Base-by-base conservation (phyloP, 129 eudicot species). In the Pittosporum tobira region DNA sequence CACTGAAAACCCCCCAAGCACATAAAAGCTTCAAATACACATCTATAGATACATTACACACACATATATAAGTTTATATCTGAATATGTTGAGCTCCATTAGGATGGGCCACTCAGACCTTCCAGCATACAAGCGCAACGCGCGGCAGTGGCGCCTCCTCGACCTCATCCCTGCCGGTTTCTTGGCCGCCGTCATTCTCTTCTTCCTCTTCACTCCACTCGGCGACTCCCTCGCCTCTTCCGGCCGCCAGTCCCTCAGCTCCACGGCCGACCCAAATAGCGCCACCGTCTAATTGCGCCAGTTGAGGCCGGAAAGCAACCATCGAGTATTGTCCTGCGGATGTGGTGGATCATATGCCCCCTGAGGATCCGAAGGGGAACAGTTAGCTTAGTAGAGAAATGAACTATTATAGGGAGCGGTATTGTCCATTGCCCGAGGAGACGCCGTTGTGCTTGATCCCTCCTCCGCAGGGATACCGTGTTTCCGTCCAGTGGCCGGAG, bases 201-300 rank as follows among this genome's bases (percentile, higher is more conserved):
- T 90, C 79, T 90, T 90, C 79, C 53, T 90, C 22, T 86, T 86
- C 72, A 82, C 98, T 0, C 94, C 94, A 2, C 71, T 90, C 28
- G 98, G 98, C 3, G 98, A 90, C 57, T 73, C 89, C 0, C 66
- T 90, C 29, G 98, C 98, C 25, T 90, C 95, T 21, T 90, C 98
- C 5, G 98, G 98, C 8, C 73, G 83, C 59, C 85, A 78, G 57
- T 57, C 98, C 5, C 62, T 83, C 59, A 81, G 79, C 2, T 74
- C 95, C 11, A 36, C 74, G 21, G 62, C 74, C 25, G 93, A 90
- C 76, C 98, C 98, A 24, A 73, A 63, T 95, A 83, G 31, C 82
- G 95, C 0, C 73, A 57, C 42, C 68, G 76, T 8, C 73, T 86
- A 8, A 57, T 76, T 45, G 77, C 76, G 3, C 65, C 70, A 6